phyloP scores from a whole-genome alignment of 345 rosid species.

The Excoecaria cochinchinensis region DNA sequence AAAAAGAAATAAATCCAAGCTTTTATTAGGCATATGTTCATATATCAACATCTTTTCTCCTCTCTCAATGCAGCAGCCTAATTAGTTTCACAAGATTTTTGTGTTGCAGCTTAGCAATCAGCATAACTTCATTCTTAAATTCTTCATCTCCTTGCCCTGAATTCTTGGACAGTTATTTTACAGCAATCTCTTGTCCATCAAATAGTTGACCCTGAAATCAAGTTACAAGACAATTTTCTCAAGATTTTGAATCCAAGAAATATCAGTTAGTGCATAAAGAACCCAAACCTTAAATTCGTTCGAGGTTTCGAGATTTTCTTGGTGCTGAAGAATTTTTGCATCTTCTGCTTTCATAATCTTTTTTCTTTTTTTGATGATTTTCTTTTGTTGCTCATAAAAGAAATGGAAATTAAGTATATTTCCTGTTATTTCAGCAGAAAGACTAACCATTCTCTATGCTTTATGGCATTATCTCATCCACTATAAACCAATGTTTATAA shows the following conservation, averaged over 20 bases:
- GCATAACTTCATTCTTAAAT: constrained; percentile 18
- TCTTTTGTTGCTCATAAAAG: too few relatives aligned
- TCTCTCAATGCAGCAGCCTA: constrained; percentile 16
- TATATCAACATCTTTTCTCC: constrained; percentile 14
- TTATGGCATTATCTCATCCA: too few relatives aligned
- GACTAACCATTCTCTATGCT: too few relatives aligned
- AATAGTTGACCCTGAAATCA: constrained; percentile 16
- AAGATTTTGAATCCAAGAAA: neutral
- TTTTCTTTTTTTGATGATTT: too few relatives aligned
- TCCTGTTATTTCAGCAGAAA: too few relatives aligned
- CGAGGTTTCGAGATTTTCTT: too few relatives aligned
- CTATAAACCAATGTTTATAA: too few relatives aligned
- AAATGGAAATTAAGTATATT: too few relatives aligned
- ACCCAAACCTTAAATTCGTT: constrained; percentile 34
- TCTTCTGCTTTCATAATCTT: too few relatives aligned
- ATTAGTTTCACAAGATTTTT: constrained; percentile 20
- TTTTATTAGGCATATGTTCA: neutral
- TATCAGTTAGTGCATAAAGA: neutral
- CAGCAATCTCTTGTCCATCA: constrained; percentile 17
- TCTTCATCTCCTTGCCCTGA: constrained; percentile 25
- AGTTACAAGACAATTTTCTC: neutral
- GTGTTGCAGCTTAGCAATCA: constrained; percentile 25
- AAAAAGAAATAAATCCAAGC: neutral
- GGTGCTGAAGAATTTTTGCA: too few relatives aligned
- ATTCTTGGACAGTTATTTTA: constrained; percentile 3